These are phyloP conservation scores for Plectosphaerella cucumerina DNA, from an alignment of 2,329 filamentous ascomycete genomes.

Conservation along the genomic window DNA sequence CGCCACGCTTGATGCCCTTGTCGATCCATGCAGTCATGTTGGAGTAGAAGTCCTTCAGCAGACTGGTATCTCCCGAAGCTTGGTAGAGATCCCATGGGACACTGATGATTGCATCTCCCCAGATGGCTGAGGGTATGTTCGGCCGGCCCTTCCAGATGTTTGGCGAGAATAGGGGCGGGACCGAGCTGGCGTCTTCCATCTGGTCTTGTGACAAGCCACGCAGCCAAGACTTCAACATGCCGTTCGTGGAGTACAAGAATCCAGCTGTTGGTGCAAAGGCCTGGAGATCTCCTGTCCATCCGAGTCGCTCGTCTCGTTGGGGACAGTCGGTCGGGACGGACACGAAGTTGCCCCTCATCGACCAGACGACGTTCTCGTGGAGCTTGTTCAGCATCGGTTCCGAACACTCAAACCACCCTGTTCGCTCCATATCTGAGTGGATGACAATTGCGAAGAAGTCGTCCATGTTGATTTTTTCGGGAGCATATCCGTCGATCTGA, in stretches of 20 bases:
- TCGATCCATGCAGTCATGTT: constrained; percentile 34
- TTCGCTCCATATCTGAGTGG: constrained; percentile 47
- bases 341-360: constrained; percentile 55
- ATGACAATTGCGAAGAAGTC: constrained; percentile 28
- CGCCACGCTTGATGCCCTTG: constrained; percentile 21
- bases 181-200: background rate
- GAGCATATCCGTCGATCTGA: constrained; percentile 39
- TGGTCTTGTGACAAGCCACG: background rate
- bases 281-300: constrained; percentile 48
- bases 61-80: constrained; percentile 27
- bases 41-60: constrained; percentile 32
- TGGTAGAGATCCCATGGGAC: constrained; percentile 35
- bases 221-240: constrained; percentile 31
- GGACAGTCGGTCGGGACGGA: constrained; percentile 55
- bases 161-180: background rate
- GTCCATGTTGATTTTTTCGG: constrained; percentile 9
- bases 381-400: constrained; percentile 46
- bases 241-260: constrained; percentile 48
- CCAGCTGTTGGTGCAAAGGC: constrained; percentile 46
- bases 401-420: constrained; percentile 48
- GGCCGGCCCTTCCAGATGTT: constrained; percentile 5
- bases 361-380: constrained; percentile 50
- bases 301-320: constrained; percentile 49
- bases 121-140: constrained; percentile 27
- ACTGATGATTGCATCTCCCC: constrained; percentile 36